Percentiles rank a stretch among this genome's conserved stretches.
phyloP scores from a whole-genome alignment of 352 stramenopile genomes.

The Globisporangium carolinianum region DNA sequence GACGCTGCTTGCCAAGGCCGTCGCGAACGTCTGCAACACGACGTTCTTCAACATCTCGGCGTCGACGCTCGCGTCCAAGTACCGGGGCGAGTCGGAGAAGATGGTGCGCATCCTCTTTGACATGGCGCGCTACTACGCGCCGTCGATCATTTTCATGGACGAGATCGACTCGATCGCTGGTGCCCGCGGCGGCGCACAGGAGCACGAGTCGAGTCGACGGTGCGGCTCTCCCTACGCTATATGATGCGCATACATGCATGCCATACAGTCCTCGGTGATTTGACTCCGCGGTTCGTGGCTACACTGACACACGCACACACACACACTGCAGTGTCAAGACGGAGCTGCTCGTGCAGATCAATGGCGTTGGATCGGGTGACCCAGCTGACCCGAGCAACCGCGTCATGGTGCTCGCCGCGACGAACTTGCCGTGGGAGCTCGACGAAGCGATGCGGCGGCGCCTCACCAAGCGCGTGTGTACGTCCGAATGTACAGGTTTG shows the following conservation, averaged over 20 bases:
- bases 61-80: conserved; percentile 90
- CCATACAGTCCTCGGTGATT: too few relatives aligned
- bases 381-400: conserved; percentile 23
- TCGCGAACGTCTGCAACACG: conserved; percentile 93
- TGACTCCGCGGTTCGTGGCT: too few relatives aligned
- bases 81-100: conserved; percentile 93
- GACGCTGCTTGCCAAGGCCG: conserved; percentile 84
- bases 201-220: conserved; percentile 81
- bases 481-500: background rate
- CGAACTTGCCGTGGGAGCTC: conserved; percentile 96
- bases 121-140: conserved; percentile 96
- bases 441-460: conserved; percentile 93
- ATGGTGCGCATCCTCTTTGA: conserved; percentile 97
- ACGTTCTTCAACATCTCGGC: conserved; percentile 98
- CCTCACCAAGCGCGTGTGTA: conserved; percentile 95
- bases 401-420: conserved; percentile 93
- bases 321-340: conserved; percentile 88
- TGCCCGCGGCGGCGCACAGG: conserved; percentile 57
- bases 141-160: conserved; percentile 98
- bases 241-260: too few relatives aligned
- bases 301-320: too few relatives aligned
- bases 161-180: conserved; percentile 95
- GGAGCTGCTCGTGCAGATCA: conserved; percentile 97
- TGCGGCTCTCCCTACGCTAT: conserved; percentile 7
- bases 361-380: conserved; percentile 66